Conservation (phyloP, 805 yeast species). For the Candida bentonensis region DNA sequence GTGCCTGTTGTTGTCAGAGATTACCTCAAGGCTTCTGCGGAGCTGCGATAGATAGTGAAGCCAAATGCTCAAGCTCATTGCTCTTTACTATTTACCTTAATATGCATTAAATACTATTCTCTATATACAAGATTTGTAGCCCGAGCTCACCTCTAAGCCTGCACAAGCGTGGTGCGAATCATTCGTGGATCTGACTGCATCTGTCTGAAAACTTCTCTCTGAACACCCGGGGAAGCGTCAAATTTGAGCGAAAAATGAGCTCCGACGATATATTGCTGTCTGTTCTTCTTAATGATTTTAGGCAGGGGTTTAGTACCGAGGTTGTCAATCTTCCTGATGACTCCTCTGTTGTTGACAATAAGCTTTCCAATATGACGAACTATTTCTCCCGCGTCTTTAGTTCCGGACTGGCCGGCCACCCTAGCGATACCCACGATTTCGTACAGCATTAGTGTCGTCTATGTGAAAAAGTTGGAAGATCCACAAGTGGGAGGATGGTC, state of each 20-base stretch:
- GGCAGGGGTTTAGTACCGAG: constrained; percentile 73
- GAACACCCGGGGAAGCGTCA: constrained; percentile 77
- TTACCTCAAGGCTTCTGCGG: constrained; percentile 26
- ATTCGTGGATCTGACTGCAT: constrained; percentile 83
- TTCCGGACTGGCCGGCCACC: constrained; percentile 41
- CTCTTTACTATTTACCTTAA: background rate
- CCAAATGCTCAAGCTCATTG: background rate
- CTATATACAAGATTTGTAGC: background rate
- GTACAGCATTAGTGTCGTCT: constrained; percentile 57
- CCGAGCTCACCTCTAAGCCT: constrained; percentile 12
- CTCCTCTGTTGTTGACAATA: constrained; percentile 81
- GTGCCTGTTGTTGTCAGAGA: constrained; percentile 95
- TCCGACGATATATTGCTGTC: constrained; percentile 83
- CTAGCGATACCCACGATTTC: constrained; percentile 86
- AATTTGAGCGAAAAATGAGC: constrained; percentile 76
- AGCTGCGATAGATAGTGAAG: background rate
- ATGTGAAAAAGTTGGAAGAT: no score
- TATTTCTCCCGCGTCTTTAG: constrained; percentile 51
- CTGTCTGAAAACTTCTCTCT: constrained; percentile 68
- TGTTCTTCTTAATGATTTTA: constrained; percentile 66
- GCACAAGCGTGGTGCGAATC: constrained; percentile 61
- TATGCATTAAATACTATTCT: background rate
- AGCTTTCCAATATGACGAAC: constrained; percentile 65
- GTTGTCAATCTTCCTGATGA: constrained; percentile 69
- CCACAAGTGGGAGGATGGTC: no score